Evolutionary conservation across 2,329 filamentous ascomycete species (phyloP), one percentile per base, ranked within the genome.

Genomic region (Pyricularia pennisetigena): DNA sequence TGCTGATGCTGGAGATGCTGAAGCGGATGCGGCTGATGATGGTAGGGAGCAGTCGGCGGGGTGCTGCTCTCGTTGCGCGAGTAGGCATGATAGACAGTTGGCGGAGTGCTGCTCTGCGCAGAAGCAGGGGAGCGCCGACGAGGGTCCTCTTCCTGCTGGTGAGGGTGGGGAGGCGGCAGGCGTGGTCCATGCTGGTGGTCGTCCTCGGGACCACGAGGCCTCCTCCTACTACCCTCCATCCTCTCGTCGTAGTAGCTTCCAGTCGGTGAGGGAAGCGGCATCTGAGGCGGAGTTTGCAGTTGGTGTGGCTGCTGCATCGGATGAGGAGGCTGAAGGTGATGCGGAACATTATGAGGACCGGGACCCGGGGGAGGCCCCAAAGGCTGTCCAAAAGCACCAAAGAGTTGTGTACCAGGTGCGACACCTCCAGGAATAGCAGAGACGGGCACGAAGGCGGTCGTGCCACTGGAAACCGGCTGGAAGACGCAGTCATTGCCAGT

Each of bases 401-500:
- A 87, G 7, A 87, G 77, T 68, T 82, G 84, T 2, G 84, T 85
- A 1, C 85, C 84, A 1, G 84, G 83, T 1, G 85, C 83, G 1
- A 87, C 82, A 16, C 83, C 84, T n/a, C 84, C 84, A n/a, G 82
- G 82, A 6, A 87, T 78, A 20, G 85, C 85, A 2, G 84, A 85
- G 5, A 88, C 83, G 1, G 85, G 85, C 16, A 87, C 84, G 70
- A 87, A 87, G 0, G 85, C 85, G 0, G 85, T 85, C 5, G 83
- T 82, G 3, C 69, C 71, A 12, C 83, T 82, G 0, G 82, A 84
- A 0, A 87, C 85, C 0, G 85, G 85, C 72, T 87, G 85, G 69
- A 88, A 87, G 16, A 87, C 81, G 69, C 85, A 88, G 70, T 88
- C 85, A 71, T 87, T 86, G 65, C 85, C 85, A 77, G 87, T 86